Evolutionary conservation across 768 basidiomycete species (phyloP).

Genomic region (Russula emetica): DNA sequence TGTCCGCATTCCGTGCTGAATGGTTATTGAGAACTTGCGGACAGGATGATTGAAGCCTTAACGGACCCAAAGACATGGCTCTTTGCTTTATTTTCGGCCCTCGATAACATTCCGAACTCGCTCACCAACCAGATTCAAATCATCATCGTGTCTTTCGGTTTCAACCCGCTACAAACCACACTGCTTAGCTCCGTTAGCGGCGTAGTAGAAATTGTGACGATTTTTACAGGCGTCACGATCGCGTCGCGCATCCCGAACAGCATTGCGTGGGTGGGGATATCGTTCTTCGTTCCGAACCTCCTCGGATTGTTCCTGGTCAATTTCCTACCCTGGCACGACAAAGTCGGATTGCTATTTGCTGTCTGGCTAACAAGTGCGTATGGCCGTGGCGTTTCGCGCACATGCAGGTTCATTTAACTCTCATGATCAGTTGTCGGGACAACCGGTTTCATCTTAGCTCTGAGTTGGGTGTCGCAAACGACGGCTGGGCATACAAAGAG

Average conservation of each 20-base stretch:
- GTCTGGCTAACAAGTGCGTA: constrained; percentile 50
- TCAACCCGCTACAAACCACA: constrained; percentile 59
- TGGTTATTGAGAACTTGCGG: not conserved
- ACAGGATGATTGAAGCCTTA: constrained; percentile 64
- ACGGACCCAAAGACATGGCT: constrained; percentile 71
- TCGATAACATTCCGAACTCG: constrained; percentile 63
- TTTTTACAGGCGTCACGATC: constrained; percentile 59
- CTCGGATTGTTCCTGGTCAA: constrained; percentile 60
- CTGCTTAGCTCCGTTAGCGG: constrained; percentile 66
- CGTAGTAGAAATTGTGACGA: constrained; percentile 61
- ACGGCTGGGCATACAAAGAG: constrained; percentile 72
- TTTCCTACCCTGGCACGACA: constrained; percentile 59
- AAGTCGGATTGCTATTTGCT: constrained; percentile 58
- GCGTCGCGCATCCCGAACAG: constrained; percentile 54
- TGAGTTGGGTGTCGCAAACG: constrained; percentile 62
- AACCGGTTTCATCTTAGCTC: constrained; percentile 55
- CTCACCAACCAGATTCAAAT: constrained; percentile 61
- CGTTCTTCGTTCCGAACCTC: constrained; percentile 63
- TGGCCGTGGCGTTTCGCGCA: constrained; percentile 11
- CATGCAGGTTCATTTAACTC: not conserved
- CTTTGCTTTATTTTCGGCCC: constrained; percentile 61
- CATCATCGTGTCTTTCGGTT: constrained; percentile 65
- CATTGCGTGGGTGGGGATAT: constrained; percentile 57
- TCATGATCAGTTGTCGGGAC: constrained; percentile 41
- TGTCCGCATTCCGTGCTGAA: not conserved